phyloP scores from a whole-genome alignment of 805 yeast genomes.

The Pichia membranifaciens region DNA sequence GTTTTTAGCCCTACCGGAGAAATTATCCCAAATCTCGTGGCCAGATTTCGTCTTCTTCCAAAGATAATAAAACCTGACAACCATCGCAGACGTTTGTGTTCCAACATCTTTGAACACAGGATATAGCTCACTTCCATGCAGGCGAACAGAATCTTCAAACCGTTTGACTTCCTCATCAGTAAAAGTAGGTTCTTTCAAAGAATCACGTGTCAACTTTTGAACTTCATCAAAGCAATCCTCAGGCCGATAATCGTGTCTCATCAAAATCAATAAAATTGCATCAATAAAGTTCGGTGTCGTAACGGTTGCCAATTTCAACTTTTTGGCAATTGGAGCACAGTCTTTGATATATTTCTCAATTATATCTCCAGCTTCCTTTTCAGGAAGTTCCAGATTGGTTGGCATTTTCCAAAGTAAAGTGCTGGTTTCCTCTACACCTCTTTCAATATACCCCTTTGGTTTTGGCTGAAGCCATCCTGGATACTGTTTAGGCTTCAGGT shows the following conservation, averaged over 20 bases:
- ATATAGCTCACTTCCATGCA: slow-evolving; percentile 72
- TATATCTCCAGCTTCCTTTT: slow-evolving; percentile 15
- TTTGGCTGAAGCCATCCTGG: slow-evolving; percentile 76
- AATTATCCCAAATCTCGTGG: slow-evolving; percentile 74
- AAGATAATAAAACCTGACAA: slow-evolving; percentile 80
- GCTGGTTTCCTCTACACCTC: slow-evolving; percentile 69
- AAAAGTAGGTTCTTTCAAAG: slow-evolving; percentile 74
- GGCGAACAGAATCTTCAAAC: slow-evolving; percentile 71
- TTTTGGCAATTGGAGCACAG: slow-evolving; percentile 53
- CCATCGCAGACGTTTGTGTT: slow-evolving; percentile 66
- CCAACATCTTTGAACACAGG: slow-evolving; percentile 68
- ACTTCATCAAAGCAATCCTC: slow-evolving; percentile 43
- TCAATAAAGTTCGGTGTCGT: slow-evolving; percentile 82
- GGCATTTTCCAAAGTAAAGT: slow-evolving; percentile 63
- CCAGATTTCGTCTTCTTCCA: slow-evolving; percentile 89
- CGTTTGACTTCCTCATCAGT: slow-evolving; percentile 51
- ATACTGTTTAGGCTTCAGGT: slow-evolving; percentile 38
- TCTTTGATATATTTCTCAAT: slow-evolving; percentile 47
- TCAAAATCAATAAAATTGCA: slow-evolving; percentile 51
- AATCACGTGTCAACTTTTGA: slow-evolving; percentile 44
- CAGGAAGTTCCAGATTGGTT: slow-evolving; percentile 10
- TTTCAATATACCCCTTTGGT: slow-evolving; percentile 75
- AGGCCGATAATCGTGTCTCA: slow-evolving; percentile 47
- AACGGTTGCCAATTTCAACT: slow-evolving; percentile 43
- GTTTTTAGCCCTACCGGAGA: slow-evolving; percentile 62